Conservation (phyloP, 75 land plant genomes). For the Azolla pinnata region DNA sequence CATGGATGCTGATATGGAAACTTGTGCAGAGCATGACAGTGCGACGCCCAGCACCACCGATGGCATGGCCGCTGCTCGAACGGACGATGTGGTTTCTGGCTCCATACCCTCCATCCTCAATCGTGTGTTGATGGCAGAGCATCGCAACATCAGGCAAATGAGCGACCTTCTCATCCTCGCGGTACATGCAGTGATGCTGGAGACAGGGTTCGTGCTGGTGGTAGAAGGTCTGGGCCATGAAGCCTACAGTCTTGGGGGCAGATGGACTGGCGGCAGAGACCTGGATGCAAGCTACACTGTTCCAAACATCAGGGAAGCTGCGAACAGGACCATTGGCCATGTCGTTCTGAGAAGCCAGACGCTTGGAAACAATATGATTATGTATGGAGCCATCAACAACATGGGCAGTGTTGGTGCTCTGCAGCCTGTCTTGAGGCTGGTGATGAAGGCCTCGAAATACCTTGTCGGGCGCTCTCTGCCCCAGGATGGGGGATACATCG, state of each 20-base stretch:
- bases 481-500: neutral
- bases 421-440: conserved; percentile 16
- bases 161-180: conserved; percentile 36
- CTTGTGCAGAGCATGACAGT: neutral
- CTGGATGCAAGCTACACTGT: conserved; percentile 43
- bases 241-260: conserved; percentile 25
- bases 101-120: conserved; percentile 43
- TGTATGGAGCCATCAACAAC: conserved; percentile 43
- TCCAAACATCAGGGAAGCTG: conserved; percentile 21
- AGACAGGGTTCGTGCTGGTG: conserved; percentile 59
- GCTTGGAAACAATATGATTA: conserved; percentile 39
- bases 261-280: conserved; percentile 25
- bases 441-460: neutral
- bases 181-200: conserved; percentile 72
- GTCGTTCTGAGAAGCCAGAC: conserved; percentile 41
- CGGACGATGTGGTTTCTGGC: neutral
- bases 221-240: too few relatives aligned
- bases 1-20: conserved; percentile 3
- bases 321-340: conserved; percentile 5
- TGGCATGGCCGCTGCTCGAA: conserved; percentile 2
- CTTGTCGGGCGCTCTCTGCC: neutral
- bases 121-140: conserved; percentile 46
- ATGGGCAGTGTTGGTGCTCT: conserved; percentile 11
- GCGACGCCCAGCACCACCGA: conserved; percentile 12
- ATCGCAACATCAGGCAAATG: conserved; percentile 17